Evolutionary conservation across 2,329 filamentous ascomycete genomes (phyloP).

Genomic region (Paracoccidioides brasiliensis): DNA sequence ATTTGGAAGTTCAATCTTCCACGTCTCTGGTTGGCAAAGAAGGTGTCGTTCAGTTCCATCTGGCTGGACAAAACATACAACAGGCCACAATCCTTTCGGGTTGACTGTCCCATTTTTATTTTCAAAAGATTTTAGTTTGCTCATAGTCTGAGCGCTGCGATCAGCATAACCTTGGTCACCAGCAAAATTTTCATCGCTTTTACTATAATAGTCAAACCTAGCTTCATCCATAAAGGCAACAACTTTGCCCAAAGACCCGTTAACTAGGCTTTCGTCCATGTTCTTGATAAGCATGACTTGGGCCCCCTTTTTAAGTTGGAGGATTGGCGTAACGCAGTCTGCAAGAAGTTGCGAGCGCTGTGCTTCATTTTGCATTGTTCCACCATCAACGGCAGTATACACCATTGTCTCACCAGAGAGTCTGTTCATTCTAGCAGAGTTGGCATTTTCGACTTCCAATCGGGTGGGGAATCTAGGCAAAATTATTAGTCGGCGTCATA

Average conservation of each 20-base stretch:
- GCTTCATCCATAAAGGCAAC: slow-evolving; percentile 62
- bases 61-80: slow-evolving; percentile 69
- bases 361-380: slow-evolving; percentile 50
- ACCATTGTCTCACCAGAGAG: slow-evolving; percentile 54
- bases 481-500: background rate
- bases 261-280: slow-evolving; percentile 84
- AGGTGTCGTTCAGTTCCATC: slow-evolving; percentile 66
- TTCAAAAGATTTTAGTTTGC: slow-evolving; percentile 44
- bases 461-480: slow-evolving; percentile 64
- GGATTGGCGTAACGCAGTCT: slow-evolving; percentile 79
- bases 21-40: slow-evolving; percentile 74
- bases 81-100: slow-evolving; percentile 53
- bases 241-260: slow-evolving; percentile 83
- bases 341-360: slow-evolving; percentile 63
- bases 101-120: slow-evolving; percentile 34
- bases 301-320: slow-evolving; percentile 77
- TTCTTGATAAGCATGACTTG: slow-evolving; percentile 99
- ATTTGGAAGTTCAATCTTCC: slow-evolving; percentile 95
- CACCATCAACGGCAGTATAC: slow-evolving; percentile 64
- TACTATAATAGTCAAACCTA: slow-evolving; percentile 44
- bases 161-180: slow-evolving; percentile 35
- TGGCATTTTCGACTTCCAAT: slow-evolving; percentile 77
- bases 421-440: slow-evolving; percentile 57
- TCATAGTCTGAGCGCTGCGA: slow-evolving; percentile 32
- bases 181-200: slow-evolving; percentile 44